A percentile compares a stretch with the other conserved stretches of the same genome.
Evolutionary conservation across 257 asterid species (phyloP).

Genomic region (Scutellaria baicalensis): DNA sequence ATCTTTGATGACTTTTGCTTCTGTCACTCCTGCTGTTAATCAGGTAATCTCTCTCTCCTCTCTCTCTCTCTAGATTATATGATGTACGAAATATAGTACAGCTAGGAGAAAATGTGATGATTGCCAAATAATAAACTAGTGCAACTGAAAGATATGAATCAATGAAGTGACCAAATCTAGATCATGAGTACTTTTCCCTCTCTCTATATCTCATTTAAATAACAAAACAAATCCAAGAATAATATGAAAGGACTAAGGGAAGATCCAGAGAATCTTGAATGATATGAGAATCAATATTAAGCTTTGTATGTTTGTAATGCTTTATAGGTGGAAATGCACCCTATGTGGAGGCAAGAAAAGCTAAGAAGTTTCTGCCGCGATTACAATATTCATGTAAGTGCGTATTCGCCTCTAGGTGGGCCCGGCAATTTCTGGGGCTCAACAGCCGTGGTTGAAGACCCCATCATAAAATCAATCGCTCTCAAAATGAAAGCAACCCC

Average conservation of each 20-base stretch:
- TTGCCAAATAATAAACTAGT: not conserved
- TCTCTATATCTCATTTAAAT: too few relatives aligned
- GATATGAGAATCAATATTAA: too few relatives aligned
- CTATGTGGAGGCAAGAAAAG: slow-evolving; percentile 82
- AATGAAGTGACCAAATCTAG: not conserved
- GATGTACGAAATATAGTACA: slow-evolving; percentile 4
- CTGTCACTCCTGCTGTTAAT: slow-evolving; percentile 57
- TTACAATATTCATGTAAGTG: slow-evolving; percentile 60
- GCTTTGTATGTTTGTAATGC: too few relatives aligned
- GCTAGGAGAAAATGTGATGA: not conserved
- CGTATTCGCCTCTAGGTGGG: slow-evolving; percentile 76
- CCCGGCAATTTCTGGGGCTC: slow-evolving; percentile 89
- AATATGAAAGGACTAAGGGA: too few relatives aligned
- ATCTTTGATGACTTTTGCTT: slow-evolving; percentile 35
- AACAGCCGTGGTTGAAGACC: slow-evolving; percentile 53
- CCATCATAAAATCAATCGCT: slow-evolving; percentile 53
- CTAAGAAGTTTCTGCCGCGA: slow-evolving; percentile 46
- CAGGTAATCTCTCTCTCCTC: slow-evolving; percentile 35
- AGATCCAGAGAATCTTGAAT: too few relatives aligned
- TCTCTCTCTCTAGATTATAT: not conserved
- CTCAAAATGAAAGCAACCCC: slow-evolving; percentile 55
- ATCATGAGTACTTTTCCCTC: not conserved
- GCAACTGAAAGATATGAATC: not conserved
- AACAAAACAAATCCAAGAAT: too few relatives aligned
- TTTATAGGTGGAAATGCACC: slow-evolving; percentile 84